Evolutionary conservation across 139 green algal genomes (phyloP).

Genomic region (Chlamydomonas schloesseri): DNA sequence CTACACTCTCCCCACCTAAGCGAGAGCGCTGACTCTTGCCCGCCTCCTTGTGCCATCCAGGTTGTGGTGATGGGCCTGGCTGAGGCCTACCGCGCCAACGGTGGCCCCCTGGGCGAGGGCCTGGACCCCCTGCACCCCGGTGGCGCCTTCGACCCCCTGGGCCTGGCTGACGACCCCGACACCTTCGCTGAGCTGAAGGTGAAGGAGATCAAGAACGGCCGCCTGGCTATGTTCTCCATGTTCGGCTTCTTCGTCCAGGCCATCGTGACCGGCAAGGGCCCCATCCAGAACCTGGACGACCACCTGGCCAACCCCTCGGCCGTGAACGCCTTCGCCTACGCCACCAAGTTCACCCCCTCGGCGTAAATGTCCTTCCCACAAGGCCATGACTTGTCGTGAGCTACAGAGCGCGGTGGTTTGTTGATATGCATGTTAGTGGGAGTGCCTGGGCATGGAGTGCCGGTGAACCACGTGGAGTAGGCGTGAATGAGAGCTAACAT

Average conservation of each 20-base stretch:
- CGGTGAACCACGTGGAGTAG: too few species aligned
- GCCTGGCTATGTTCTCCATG: conserved; percentile 95
- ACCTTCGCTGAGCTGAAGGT: conserved; percentile 82
- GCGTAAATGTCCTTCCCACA: neutral
- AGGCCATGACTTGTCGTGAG: too few species aligned
- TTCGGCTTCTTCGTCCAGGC: conserved; percentile 92
- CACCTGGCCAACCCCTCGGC: conserved; percentile 83
- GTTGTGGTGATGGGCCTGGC: conserved; percentile 84
- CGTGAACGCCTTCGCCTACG: conserved; percentile 85
- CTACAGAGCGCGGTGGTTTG: too few species aligned
- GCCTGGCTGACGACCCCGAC: conserved; percentile 95
- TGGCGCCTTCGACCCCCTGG: conserved; percentile 89
- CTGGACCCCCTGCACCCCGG: conserved; percentile 84
- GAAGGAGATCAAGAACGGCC: conserved; percentile 98
- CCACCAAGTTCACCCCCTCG: conserved; percentile 74
- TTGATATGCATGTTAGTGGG: too few species aligned
- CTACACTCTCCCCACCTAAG: too few species aligned
- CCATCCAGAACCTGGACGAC: conserved; percentile 80
- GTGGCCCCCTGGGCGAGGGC: conserved; percentile 72
- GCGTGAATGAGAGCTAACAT: too few species aligned
- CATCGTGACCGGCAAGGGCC: conserved; percentile 85
- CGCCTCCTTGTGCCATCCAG: too few species aligned
- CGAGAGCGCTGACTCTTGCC: too few species aligned
- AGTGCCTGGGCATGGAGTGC: too few species aligned
- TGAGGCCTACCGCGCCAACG: conserved; percentile 81